Evolutionary conservation across 129 eudicot genomes (phyloP), one percentile per base, ranked within the genome.

Genomic region (Chrysanthemum makinoi): DNA sequence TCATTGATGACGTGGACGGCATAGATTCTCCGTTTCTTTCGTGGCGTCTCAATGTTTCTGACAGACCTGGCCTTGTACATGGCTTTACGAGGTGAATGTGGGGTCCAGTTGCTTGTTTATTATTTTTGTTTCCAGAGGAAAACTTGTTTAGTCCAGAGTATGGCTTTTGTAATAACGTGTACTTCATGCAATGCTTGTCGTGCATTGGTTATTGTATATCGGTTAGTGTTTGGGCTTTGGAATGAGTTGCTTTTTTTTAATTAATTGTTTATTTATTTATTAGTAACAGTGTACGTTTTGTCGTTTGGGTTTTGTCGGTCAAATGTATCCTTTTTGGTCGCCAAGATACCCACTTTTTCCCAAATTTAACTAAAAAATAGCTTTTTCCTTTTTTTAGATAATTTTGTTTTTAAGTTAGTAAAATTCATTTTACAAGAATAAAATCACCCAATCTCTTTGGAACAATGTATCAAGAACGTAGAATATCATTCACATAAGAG

Each of bases 11-110:
- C 35, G 83, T 81, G 65, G 86, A 86, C 53, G 87, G 80, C 65
- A 76, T 84, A 57, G 87, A 85, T 66, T 75, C 86, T 43, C 86
- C 89, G 35, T 91, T 83, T 70, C 80, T 85, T 3, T 81, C 95
- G 15, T 91, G 95, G 97, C 89, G 85, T 15, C 85, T 88, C 58
- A 86, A 86, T 68, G 87, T 89, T 43, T 77, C 86, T 5, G 96
- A 91, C 70, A 72, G 95, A 64, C 82, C 95, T 1, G 77, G 88
- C 33, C 83, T 87, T 3, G 86, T 90, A 44, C 89, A 89, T 54
- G 96, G 88, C 63, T 89, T 86, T 79, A 89, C 96, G 46, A 83
- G 96, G 72, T 89, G 75, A 89, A 80, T 14, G 50, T 48, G 62
- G 69, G 74, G 0, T 55, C 69, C 28, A 4, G 2, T 47, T 5